Evolutionary conservation across 768 basidiomycete species (phyloP), one percentile per base, ranked within the genome.

Genomic region (Mycena crocata): DNA sequence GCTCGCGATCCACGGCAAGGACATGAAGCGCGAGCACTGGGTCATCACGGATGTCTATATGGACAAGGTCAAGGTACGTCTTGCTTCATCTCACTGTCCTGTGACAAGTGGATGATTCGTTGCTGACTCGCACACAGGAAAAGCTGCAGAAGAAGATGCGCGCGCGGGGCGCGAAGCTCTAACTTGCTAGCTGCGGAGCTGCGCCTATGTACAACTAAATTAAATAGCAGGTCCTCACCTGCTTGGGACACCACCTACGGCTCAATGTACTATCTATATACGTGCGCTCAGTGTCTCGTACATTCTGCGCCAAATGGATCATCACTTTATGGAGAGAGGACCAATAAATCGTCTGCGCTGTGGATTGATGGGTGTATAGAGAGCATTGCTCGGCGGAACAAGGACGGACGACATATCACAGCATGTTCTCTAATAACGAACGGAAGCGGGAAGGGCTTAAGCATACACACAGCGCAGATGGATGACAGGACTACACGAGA

Each of bases 21-120:
- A 87, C 69, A 89, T 97, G 93, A 89, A 91, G 84, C 86, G 96
- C 72, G 95, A 96, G 73, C 93, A 98, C 80, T 99, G 96, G 94
- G 97, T 98, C n/a, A 81, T 95, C 28, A 98, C 96, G 5, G 90
- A 94, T 77, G 92, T 86, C 48, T 98, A 97, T 76, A 91, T 98
- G 94, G 94, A 96, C 79, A 87, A 90, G 54, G 95, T 97, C 51
- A 94, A 95, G 76, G 94, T 94, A 71, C 78, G 89, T 83, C 13
- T 35, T 28, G 50, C 45, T 64, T 59, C 21, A 30, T 9, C 15
- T 70, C 28, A 15, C 5, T 6, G n/a, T 58, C 26, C 31, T 42
- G 19, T 37, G 49, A 3, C 51, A 55, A 49, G 30, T 37, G 3
- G 24, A 23, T 46, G 45, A 46, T 26, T 12, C n/a, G 8, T 48